phyloP scores from a whole-genome alignment of 192 early-diverging fungal species.

The Coemansia sp. region DNA sequence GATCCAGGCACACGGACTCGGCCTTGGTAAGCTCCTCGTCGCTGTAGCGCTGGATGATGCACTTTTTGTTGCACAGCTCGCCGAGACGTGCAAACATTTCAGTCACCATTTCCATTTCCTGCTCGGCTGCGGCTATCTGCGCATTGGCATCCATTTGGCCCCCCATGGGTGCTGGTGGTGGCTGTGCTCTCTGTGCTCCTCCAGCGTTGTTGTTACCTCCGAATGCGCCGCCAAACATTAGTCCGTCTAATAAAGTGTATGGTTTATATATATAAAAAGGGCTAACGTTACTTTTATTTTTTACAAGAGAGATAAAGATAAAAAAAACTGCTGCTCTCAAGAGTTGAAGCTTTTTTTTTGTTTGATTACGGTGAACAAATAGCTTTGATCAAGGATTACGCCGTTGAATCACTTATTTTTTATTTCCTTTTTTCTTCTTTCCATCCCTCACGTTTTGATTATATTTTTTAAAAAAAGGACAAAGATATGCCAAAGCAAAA shows the following conservation, averaged over 20 bases:
- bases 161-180: conserved; percentile 13
- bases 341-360: no score
- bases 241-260: neutral
- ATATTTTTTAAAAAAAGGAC: neutral
- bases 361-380: no score
- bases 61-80: conserved; percentile 82
- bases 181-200: conserved; percentile 10
- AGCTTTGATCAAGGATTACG: no score
- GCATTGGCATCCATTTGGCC: conserved; percentile 50
- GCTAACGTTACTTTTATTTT: neutral
- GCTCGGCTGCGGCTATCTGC: conserved; percentile 62
- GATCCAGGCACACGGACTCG: conserved; percentile 86
- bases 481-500: conserved; percentile 26
- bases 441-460: no score
- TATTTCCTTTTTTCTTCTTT: no score
- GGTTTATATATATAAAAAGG: neutral
- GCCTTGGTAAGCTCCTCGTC: conserved; percentile 86
- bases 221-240: conserved; percentile 51
- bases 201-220: conserved; percentile 19
- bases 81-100: conserved; percentile 76
- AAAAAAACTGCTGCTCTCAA: neutral
- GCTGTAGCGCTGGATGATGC: conserved; percentile 75
- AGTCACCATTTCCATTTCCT: conserved; percentile 80
- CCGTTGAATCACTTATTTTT: no score
- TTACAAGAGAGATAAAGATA: conserved; percentile 7